Evolutionary conservation across 2,329 filamentous ascomycete species (phyloP).

Genomic region (Pyricularia sp.): DNA sequence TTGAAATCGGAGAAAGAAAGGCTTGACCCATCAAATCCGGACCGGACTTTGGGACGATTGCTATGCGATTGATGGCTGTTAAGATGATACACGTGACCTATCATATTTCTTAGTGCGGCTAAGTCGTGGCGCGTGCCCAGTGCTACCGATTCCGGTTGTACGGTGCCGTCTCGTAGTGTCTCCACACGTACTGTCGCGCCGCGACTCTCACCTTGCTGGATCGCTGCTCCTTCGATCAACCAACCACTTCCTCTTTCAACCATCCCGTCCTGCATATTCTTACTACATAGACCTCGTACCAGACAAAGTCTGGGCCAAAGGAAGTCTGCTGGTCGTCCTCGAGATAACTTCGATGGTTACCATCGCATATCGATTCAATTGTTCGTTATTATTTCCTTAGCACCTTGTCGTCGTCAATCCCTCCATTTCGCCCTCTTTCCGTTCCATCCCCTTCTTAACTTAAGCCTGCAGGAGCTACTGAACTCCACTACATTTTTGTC

Average conservation of each 20-base stretch:
- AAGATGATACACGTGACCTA: not conserved
- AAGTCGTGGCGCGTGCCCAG: not conserved
- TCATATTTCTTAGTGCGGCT: not conserved
- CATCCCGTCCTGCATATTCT: not conserved
- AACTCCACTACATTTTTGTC: conserved; percentile 1
- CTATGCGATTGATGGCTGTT: no score
- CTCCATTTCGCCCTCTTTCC: not conserved
- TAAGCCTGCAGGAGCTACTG: not conserved
- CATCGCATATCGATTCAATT: conserved; percentile 7
- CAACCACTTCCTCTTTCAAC: not conserved
- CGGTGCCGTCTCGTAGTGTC: not conserved
- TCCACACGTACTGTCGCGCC: not conserved
- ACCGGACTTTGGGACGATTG: no score
- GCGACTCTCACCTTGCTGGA: not conserved
- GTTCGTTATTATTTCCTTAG: conserved; percentile 10
- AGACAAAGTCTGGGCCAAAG: not conserved
- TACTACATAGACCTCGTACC: not conserved
- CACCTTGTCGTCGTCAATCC: not conserved
- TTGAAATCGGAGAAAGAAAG: no score
- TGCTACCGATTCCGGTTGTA: not conserved
- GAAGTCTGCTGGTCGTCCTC: not conserved
- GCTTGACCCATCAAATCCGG: no score
- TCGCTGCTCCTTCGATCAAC: not conserved
- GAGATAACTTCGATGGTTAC: not conserved
- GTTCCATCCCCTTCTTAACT: not conserved